Conservation (phyloP, 495 filamentous ascomycete genomes). For the Hyaloscypha bicolor region DNA sequence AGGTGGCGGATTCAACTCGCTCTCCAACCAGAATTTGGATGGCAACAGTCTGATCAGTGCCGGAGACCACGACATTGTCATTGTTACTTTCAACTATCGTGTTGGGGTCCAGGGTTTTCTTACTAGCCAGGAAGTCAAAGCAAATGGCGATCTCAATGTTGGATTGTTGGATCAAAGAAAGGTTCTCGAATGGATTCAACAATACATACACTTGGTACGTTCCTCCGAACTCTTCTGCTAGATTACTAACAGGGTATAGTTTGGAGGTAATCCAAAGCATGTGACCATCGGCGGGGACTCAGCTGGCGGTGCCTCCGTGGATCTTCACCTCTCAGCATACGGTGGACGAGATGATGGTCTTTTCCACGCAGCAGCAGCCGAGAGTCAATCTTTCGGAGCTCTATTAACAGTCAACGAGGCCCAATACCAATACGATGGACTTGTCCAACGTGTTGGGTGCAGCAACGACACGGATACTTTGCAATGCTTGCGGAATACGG, state of each 20-base stretch:
- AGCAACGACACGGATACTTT: constrained; percentile 48
- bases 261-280: constrained; percentile 73
- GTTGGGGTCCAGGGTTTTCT: constrained; percentile 77
- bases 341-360: constrained; percentile 53
- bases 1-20: constrained; percentile 70
- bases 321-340: constrained; percentile 68
- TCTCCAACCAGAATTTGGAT: constrained; percentile 68
- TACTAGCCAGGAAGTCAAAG: constrained; percentile 57
- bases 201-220: constrained; percentile 58
- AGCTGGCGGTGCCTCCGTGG: constrained; percentile 68
- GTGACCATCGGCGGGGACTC: constrained; percentile 74
- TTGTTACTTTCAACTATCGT: constrained; percentile 76
- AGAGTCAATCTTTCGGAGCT: constrained; percentile 66
- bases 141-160: constrained; percentile 63
- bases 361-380: constrained; percentile 65
- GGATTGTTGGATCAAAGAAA: constrained; percentile 72
- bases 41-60: constrained; percentile 61
- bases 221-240: not conserved
- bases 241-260: constrained; percentile 41
- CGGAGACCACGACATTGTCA: constrained; percentile 59
- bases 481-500: constrained; percentile 57
- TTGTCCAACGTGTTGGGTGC: constrained; percentile 61
- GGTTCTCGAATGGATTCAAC: constrained; percentile 69
- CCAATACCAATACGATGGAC: constrained; percentile 66
- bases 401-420: constrained; percentile 60